Percentiles rank a stretch among this genome's conserved stretches.
These are phyloP conservation scores for Solanum paucissectum DNA, from an alignment of 257 asterid genomes.

Conservation along the genomic window DNA sequence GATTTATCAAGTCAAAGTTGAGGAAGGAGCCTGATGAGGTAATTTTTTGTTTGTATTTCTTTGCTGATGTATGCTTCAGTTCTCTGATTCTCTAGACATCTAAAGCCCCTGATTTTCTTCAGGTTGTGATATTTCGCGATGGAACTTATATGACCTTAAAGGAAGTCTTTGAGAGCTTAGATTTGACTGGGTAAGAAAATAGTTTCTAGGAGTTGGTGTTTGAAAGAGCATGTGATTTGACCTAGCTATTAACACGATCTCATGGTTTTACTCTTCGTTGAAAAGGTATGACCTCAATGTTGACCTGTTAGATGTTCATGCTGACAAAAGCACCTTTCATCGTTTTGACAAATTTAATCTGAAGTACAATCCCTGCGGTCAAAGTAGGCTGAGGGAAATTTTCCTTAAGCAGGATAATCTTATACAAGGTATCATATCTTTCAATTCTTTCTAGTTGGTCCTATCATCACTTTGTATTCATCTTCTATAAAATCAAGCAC, in stretches of 20 bases:
- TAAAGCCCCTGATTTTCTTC: constrained; percentile 7
- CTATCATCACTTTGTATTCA: background rate
- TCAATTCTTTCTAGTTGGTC: background rate
- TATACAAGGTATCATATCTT: constrained; percentile 65
- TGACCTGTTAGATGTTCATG: constrained; percentile 94
- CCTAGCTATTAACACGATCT: background rate
- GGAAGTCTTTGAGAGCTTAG: constrained; percentile 95
- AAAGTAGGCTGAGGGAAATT: constrained; percentile 95
- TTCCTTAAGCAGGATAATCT: constrained; percentile 98
- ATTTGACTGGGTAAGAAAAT: constrained; percentile 66
- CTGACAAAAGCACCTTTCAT: constrained; percentile 99
- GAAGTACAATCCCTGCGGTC: constrained; percentile 98
- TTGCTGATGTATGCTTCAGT: background rate
- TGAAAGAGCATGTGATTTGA: background rate
- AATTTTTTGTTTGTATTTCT: background rate
- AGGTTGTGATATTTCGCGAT: constrained; percentile 92
- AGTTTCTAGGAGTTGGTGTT: constrained; percentile 4
- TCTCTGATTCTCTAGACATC: constrained; percentile 1
- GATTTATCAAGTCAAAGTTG: constrained; percentile 90
- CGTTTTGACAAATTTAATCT: constrained; percentile 97
- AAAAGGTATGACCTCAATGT: constrained; percentile 93
- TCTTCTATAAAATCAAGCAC: background rate
- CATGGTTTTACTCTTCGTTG: constrained; percentile 3
- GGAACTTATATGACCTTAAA: constrained; percentile 85
- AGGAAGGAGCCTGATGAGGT: constrained; percentile 99